Conservation (phyloP, 306 rosid genomes). For the Benincasa hispida region DNA sequence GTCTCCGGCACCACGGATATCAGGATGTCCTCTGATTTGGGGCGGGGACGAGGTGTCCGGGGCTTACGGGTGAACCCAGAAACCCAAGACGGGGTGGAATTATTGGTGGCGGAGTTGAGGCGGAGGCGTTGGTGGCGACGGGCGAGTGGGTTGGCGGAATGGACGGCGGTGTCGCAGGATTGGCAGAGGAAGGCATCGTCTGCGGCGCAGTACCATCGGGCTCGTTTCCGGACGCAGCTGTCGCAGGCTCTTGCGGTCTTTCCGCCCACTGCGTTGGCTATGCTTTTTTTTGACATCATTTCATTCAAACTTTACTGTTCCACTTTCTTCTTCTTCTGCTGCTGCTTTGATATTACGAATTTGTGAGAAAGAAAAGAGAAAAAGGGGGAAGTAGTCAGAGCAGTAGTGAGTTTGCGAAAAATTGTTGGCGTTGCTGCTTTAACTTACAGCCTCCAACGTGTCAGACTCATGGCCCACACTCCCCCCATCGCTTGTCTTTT, state of each 20-base stretch:
- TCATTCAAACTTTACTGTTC: not conserved
- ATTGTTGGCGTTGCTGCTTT: not conserved
- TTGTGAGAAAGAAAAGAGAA: not conserved
- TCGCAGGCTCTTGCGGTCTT: conserved; percentile 87
- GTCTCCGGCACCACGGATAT: conserved; percentile 54
- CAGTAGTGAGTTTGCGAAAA: not conserved
- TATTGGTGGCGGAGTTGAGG: conserved; percentile 27
- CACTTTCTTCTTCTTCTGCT: too few species aligned
- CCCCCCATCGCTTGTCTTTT: not conserved
- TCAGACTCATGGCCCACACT: not conserved
- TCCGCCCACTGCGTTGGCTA: conserved; percentile 49
- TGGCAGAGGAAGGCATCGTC: conserved; percentile 94
- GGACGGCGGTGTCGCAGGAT: conserved; percentile 66
- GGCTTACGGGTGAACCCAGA: conserved; percentile 55
- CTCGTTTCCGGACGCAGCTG: conserved; percentile 61
- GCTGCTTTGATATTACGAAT: too few species aligned
- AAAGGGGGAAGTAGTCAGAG: not conserved
- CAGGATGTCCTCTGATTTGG: not conserved
- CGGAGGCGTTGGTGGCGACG: conserved; percentile 60
- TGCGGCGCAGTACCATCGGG: conserved; percentile 95
- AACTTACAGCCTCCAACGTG: not conserved
- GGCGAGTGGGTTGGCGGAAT: conserved; percentile 75
- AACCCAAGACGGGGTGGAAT: conserved; percentile 44
- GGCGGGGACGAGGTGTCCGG: conserved; percentile 46
- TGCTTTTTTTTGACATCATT: conserved; percentile 27